Conservation (phyloP, 805 yeast species). For the Wickerhamiella sorbophila region DNA sequence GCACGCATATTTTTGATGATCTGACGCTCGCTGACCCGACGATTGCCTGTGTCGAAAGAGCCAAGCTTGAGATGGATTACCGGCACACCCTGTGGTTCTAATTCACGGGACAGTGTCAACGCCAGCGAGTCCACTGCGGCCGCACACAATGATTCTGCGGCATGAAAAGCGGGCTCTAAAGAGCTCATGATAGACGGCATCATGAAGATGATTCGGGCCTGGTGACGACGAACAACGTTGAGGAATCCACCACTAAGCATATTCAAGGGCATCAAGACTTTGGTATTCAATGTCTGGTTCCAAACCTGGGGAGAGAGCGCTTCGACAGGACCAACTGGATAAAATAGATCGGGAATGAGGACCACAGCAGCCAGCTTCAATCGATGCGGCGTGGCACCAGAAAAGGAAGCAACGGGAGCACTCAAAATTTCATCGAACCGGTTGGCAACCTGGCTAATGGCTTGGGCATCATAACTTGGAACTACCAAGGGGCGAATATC, state of each 20-base stretch:
- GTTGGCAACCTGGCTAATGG: conserved; percentile 32
- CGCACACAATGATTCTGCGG: conserved; percentile 44
- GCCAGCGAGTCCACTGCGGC: conserved; percentile 31
- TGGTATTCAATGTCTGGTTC: conserved; percentile 33
- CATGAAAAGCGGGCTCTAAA: conserved; percentile 45
- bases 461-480: conserved; percentile 33
- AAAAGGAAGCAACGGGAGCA: conserved; percentile 43
- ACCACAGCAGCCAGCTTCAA: conserved; percentile 51
- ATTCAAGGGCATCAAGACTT: conserved; percentile 35
- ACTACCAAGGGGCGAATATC: conserved; percentile 57
- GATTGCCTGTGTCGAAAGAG: conserved; percentile 29
- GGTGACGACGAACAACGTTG: conserved; percentile 36
- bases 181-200: conserved; percentile 44
- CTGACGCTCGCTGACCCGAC: conserved; percentile 18
- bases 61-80: conserved; percentile 35
- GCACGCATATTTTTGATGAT: conserved; percentile 25
- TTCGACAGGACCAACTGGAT: conserved; percentile 56
- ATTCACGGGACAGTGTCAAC: conserved; percentile 30
- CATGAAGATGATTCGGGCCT: conserved; percentile 36
- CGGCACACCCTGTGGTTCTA: conserved; percentile 31
- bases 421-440: conserved; percentile 37
- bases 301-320: conserved; percentile 38
- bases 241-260: conserved; percentile 43
- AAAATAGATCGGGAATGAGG: conserved; percentile 53
- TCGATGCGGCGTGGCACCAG: conserved; percentile 41